A percentile compares a stretch with the other conserved stretches of the same genome.
Conservation (phyloP, 148 eudicot genomes). For the Camellia sinensis region DNA sequence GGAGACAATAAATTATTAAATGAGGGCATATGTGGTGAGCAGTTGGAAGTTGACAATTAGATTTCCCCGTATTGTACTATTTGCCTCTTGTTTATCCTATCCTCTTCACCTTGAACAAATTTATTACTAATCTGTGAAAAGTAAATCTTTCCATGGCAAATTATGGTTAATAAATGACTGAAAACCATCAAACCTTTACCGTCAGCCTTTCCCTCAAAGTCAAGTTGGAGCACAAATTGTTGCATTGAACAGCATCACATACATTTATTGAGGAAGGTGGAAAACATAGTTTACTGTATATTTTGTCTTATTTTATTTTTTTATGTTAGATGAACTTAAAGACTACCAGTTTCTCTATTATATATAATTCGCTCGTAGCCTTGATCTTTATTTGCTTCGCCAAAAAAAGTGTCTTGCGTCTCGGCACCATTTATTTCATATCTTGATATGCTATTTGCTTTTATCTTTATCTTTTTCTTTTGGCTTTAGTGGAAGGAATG, state of each 20-base stretch:
- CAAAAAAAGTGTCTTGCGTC: neutral
- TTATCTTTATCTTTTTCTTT: neutral
- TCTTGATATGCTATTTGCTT: neutral
- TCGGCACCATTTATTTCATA: neutral
- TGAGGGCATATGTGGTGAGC: neutral
- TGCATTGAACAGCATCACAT: neutral
- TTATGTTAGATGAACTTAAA: neutral
- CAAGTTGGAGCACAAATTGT: neutral
- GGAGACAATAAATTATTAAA: neutral
- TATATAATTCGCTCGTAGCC: neutral
- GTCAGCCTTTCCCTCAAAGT: neutral
- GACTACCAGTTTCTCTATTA: neutral
- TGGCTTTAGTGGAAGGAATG: conserved; percentile 14
- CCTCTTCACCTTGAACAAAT: neutral
- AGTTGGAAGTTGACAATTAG: conserved; percentile 4
- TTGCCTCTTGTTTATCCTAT: neutral
- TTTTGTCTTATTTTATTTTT: neutral
- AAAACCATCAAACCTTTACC: neutral
- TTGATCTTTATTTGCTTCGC: neutral
- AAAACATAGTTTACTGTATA: too few species aligned
- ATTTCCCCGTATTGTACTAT: neutral
- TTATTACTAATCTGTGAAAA: neutral
- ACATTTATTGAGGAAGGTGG: neutral
- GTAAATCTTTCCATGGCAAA: neutral
- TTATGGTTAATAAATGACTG: neutral